These are phyloP conservation scores for Litsea cubeba DNA, from an alignment of 164 flowering plant species.

Conservation along the genomic window DNA sequence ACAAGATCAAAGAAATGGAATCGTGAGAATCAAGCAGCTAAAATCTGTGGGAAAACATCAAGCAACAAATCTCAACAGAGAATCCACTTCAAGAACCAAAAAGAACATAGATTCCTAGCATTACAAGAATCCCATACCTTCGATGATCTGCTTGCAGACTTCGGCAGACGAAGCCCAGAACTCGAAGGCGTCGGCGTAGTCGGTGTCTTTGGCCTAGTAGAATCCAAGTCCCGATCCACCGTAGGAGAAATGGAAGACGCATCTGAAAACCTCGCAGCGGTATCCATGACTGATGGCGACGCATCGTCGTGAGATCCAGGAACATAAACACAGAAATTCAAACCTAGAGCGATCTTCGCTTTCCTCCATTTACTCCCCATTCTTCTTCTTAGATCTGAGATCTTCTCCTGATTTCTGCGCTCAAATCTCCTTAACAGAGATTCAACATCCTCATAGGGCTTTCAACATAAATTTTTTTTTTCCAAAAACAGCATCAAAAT, in stretches of 20 bases:
- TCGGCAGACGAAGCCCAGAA: constrained; percentile 44
- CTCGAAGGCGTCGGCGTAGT: constrained; percentile 34
- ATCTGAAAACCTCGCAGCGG: constrained; percentile 34
- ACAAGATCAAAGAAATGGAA: no score
- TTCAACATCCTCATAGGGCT: not conserved
- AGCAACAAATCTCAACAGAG: no score
- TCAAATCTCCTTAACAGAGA: not conserved
- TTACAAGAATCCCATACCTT: constrained; percentile 34
- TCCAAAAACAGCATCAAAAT: not conserved
- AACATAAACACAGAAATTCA: constrained; percentile 51
- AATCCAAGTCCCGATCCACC: constrained; percentile 18
- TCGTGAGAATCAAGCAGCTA: no score
- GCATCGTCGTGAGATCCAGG: constrained; percentile 43
- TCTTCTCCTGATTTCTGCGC: not conserved
- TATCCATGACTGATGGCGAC: constrained; percentile 13
- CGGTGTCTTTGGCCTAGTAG: constrained; percentile 1
- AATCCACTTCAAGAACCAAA: not conserved
- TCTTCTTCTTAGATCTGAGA: not conserved
- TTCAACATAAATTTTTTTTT: no score
- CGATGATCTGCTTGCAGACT: constrained; percentile 53
- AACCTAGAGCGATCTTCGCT: constrained; percentile 62
- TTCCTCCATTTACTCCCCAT: constrained; percentile 90
- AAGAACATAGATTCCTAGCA: not conserved
- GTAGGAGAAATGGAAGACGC: constrained; percentile 19
- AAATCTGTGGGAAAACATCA: no score